These are phyloP conservation scores for Batkoa obscura DNA, from an alignment of 371 early-diverging fungal species.

Conservation along the genomic window DNA sequence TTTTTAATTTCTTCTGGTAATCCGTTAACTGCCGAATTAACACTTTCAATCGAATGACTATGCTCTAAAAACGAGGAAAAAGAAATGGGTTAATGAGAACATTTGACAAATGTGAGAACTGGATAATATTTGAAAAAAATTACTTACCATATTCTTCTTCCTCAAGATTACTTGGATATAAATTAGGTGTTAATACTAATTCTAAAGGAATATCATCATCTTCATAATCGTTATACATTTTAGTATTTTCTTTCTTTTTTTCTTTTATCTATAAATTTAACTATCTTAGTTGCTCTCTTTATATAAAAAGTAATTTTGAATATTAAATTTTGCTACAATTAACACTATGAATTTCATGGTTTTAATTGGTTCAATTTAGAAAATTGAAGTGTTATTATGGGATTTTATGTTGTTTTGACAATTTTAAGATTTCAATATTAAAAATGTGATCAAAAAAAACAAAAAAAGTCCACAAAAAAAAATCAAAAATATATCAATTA, in stretches of 20 bases:
- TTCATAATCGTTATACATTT: slow-evolving; percentile 50
- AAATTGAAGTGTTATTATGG: too few relatives aligned
- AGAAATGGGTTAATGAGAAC: slow-evolving; percentile 10
- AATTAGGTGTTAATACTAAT: slow-evolving; percentile 57
- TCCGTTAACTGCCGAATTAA: slow-evolving; percentile 24
- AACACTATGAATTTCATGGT: too few relatives aligned
- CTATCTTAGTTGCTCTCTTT: too few relatives aligned
- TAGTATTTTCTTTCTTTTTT: background rate
- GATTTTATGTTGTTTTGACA: too few relatives aligned
- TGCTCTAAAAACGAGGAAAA: slow-evolving; percentile 6
- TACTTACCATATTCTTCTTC: slow-evolving; percentile 23
- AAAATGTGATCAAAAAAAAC: too few relatives aligned
- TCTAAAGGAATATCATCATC: slow-evolving; percentile 67
- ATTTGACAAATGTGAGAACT: slow-evolving; percentile 21
- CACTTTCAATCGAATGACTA: slow-evolving; percentile 13
- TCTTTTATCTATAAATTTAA: background rate
- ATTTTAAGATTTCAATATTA: too few relatives aligned
- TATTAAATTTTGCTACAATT: too few relatives aligned
- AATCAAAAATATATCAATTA: too few relatives aligned
- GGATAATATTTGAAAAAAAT: slow-evolving; percentile 6
- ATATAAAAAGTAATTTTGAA: too few relatives aligned
- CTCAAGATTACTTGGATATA: slow-evolving; percentile 25
- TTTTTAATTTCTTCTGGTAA: slow-evolving; percentile 68
- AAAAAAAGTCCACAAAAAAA: too few relatives aligned
- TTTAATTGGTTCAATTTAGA: too few relatives aligned